phyloP scores from a whole-genome alignment of 2,329 filamentous ascomycete species.

The Talaromyces sp. region DNA sequence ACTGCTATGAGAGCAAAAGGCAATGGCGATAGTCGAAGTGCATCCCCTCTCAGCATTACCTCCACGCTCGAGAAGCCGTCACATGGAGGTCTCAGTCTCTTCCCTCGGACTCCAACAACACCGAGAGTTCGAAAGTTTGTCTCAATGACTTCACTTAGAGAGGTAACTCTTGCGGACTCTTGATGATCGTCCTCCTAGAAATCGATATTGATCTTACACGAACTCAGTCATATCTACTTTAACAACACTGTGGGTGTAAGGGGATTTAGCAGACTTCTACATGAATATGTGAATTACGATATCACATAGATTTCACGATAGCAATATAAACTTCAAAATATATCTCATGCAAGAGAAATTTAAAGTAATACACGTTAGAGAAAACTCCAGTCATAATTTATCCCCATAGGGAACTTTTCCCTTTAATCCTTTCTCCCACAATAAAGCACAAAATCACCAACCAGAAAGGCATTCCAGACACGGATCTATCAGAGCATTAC shows the following conservation, averaged over 20 bases:
- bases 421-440: not conserved
- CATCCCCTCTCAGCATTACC: not conserved
- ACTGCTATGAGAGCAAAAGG: not conserved
- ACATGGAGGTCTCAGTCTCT: slow-evolving; percentile 9
- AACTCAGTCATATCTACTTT: not conserved
- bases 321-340: not conserved
- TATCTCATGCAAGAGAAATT: slow-evolving; percentile 1
- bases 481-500: slow-evolving; percentile 41
- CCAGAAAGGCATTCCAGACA: not conserved
- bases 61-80: not conserved
- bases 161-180: not conserved
- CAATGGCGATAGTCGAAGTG: not conserved
- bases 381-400: slow-evolving; percentile 11
- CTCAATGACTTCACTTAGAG: slow-evolving; percentile 8
- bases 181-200: not conserved
- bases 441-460: not conserved
- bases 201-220: not conserved
- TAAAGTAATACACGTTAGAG: slow-evolving; percentile 9
- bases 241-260: too few species aligned
- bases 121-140: slow-evolving; percentile 8
- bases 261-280: not conserved
- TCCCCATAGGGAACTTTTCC: slow-evolving; percentile 1
- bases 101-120: slow-evolving; percentile 12
- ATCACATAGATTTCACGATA: not conserved
- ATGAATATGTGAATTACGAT: not conserved